Evolutionary conservation across 371 early-diverging fungal species (phyloP).

Genomic region (Batrachochytrium dendrobatidis): DNA sequence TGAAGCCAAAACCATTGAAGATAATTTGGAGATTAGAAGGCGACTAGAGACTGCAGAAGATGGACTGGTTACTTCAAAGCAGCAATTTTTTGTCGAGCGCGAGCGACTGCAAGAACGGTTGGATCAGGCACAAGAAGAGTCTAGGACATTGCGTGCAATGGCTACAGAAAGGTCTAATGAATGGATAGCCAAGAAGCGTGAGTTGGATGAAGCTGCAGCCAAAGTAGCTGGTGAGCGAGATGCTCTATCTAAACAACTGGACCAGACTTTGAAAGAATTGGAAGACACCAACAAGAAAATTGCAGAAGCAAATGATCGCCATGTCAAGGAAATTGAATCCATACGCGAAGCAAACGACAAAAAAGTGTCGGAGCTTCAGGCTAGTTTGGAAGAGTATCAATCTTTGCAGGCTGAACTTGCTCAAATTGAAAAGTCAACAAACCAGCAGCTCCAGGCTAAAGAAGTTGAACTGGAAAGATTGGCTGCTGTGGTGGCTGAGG

Average conservation of each 20-base stretch:
- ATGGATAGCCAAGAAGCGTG: slow-evolving; percentile 11
- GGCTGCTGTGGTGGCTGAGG: slow-evolving; percentile 14
- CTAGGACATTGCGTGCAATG: neutral
- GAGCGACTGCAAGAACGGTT: slow-evolving; percentile 29
- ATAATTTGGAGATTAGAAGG: slow-evolving; percentile 11
- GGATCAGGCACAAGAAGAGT: slow-evolving; percentile 15
- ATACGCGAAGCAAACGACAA: slow-evolving; percentile 11
- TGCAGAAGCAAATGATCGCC: slow-evolving; percentile 8
- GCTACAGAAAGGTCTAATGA: neutral
- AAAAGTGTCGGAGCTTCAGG: slow-evolving; percentile 10
- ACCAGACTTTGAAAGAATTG: slow-evolving; percentile 6
- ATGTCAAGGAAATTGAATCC: slow-evolving; percentile 8
- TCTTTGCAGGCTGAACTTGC: slow-evolving; percentile 16
- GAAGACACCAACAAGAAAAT: slow-evolving; percentile 13
- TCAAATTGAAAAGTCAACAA: slow-evolving; percentile 18
- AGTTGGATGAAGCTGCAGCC: slow-evolving; percentile 16
- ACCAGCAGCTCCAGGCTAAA: slow-evolving; percentile 12
- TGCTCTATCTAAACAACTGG: slow-evolving; percentile 1
- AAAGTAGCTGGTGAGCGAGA: slow-evolving; percentile 11
- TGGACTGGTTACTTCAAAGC: slow-evolving; percentile 20
- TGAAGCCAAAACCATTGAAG: slow-evolving; percentile 2
- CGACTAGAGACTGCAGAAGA: slow-evolving; percentile 20
- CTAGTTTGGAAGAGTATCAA: slow-evolving; percentile 15
- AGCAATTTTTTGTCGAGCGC: slow-evolving; percentile 30
- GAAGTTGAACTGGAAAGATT: too few species aligned